phyloP scores from a whole-genome alignment of 1,284 basidiomycete species.

The Mycena sp. region DNA sequence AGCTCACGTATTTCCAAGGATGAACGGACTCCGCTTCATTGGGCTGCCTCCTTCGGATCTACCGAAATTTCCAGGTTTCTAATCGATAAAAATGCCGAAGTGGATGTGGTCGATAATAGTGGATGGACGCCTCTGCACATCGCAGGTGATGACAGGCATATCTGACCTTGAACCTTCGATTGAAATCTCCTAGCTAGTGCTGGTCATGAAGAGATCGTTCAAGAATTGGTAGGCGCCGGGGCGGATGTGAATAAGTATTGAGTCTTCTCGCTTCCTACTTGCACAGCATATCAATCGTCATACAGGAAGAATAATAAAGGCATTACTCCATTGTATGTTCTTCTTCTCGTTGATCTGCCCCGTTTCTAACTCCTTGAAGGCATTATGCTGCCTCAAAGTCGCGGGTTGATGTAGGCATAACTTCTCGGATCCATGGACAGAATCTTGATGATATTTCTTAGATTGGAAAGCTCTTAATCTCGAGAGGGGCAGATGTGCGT shows the following conservation, averaged over 20 bases:
- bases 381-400: conserved; percentile 97
- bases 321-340: conserved; percentile 82
- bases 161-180: conserved; percentile 22
- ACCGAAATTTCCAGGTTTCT: conserved; percentile 78
- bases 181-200: conserved; percentile 69
- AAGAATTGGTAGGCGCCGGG: conserved; percentile 85
- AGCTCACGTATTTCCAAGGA: conserved; percentile 62
- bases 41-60: conserved; percentile 84
- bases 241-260: conserved; percentile 77
- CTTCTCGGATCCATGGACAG: conserved; percentile 33
- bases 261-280: neutral
- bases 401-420: conserved; percentile 75
- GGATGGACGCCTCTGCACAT: conserved; percentile 93
- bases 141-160: conserved; percentile 64
- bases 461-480: conserved; percentile 89
- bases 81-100: conserved; percentile 75
- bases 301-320: conserved; percentile 86
- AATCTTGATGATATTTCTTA: conserved; percentile 50
- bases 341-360: conserved; percentile 10
- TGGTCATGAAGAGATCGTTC: conserved; percentile 81
- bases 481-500: conserved; percentile 86
- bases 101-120: conserved; percentile 76
- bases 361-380: conserved; percentile 51
- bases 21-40: conserved; percentile 89
- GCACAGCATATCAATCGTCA: conserved; percentile 27